Conservation (phyloP, 1,284 basidiomycete species). For the Sanghuangporus sanghuang region DNA sequence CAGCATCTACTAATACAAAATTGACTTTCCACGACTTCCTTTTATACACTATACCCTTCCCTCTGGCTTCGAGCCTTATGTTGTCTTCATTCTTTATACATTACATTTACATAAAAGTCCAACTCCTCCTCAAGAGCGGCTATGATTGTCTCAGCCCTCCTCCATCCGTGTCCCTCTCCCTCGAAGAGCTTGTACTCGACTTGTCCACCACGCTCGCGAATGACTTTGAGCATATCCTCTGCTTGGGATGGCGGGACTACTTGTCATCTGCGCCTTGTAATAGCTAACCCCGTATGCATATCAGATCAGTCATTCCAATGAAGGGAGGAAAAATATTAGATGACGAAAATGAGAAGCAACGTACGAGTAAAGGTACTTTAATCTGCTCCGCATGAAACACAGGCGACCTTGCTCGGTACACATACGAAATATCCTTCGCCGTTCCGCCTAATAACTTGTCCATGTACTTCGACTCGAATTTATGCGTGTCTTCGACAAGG, state of each 20-base stretch:
- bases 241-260: slow-evolving; percentile 57
- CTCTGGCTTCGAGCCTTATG: not conserved
- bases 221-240: slow-evolving; percentile 39
- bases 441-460: slow-evolving; percentile 54
- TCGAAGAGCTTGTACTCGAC: slow-evolving; percentile 46
- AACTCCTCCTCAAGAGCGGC: slow-evolving; percentile 41
- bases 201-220: slow-evolving; percentile 36
- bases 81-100: not conserved
- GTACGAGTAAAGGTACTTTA: slow-evolving; percentile 38
- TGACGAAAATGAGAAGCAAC: slow-evolving; percentile 27
- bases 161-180: slow-evolving; percentile 55
- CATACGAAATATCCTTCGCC: slow-evolving; percentile 36
- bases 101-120: slow-evolving; percentile 32
- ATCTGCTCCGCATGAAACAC: slow-evolving; percentile 47
- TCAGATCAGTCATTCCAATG: not conserved
- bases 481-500: slow-evolving; percentile 55
- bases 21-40: not conserved
- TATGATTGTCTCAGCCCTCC: slow-evolving; percentile 37
- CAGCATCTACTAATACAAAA: no score
- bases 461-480: slow-evolving; percentile 56
- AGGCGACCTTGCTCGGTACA: slow-evolving; percentile 47
- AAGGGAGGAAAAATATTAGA: not conserved
- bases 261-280: slow-evolving; percentile 50
- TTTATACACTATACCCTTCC: not conserved
- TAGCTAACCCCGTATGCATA: slow-evolving; percentile 31